These are phyloP conservation scores for Cryptococcus deneoformans DNA, from an alignment of 1,284 basidiomycete species.

Conservation along the genomic window DNA sequence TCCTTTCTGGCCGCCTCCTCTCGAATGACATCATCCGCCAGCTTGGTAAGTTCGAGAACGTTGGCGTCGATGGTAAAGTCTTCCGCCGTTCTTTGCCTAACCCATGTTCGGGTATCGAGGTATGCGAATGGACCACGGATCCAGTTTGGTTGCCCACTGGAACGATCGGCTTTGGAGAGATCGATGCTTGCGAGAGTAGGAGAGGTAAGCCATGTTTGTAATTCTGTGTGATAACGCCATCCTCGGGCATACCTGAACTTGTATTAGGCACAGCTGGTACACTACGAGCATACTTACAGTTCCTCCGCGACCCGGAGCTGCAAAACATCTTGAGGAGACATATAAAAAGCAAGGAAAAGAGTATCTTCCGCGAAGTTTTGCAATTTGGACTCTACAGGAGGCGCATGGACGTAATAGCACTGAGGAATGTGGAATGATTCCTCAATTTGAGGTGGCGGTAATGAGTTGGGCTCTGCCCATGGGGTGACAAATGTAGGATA, in stretches of 20 bases:
- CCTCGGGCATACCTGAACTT: slow-evolving; percentile 79
- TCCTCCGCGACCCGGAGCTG: slow-evolving; percentile 92
- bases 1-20: slow-evolving; percentile 35
- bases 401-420: slow-evolving; percentile 92
- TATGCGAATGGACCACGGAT: slow-evolving; percentile 44
- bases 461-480: slow-evolving; percentile 82
- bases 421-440: slow-evolving; percentile 69
- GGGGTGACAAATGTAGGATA: slow-evolving; percentile 96
- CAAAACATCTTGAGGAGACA: slow-evolving; percentile 84
- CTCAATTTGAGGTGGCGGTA: slow-evolving; percentile 36
- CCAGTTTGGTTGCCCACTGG: slow-evolving; percentile 21
- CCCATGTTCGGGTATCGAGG: slow-evolving; percentile 44
- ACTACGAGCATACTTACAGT: slow-evolving; percentile 62
- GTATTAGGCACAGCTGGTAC: slow-evolving; percentile 1
- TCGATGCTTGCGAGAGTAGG: slow-evolving; percentile 34
- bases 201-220: slow-evolving; percentile 86
- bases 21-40: slow-evolving; percentile 25
- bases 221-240: slow-evolving; percentile 97
- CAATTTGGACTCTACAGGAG: slow-evolving; percentile 82
- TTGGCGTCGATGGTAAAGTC: slow-evolving; percentile 40
- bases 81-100: slow-evolving; percentile 36
- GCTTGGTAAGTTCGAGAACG: slow-evolving; percentile 37
- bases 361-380: slow-evolving; percentile 94
- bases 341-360: slow-evolving; percentile 98
- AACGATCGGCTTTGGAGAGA: slow-evolving; percentile 18